phyloP scores from a whole-genome alignment of 306 rosid genomes.

The Rubus idaeus region DNA sequence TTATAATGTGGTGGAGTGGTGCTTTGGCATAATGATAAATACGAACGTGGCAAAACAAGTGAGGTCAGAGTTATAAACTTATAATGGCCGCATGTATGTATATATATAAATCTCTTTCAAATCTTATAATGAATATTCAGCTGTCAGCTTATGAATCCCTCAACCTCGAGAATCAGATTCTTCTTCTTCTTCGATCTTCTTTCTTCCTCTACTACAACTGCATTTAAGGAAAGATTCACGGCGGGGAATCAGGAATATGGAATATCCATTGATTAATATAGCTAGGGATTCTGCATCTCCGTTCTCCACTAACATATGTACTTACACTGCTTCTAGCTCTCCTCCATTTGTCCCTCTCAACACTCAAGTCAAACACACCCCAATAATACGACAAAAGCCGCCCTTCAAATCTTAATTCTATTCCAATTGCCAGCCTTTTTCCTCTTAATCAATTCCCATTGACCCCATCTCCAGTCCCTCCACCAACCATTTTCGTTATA shows the following conservation, averaged over 20 bases:
- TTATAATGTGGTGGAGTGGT: too few species aligned
- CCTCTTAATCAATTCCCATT: neutral
- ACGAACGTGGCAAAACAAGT: neutral
- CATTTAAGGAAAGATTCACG: constrained; percentile 11
- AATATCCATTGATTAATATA: neutral
- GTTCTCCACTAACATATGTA: too few species aligned
- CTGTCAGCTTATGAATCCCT: neutral
- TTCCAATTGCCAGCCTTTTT: neutral
- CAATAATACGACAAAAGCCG: neutral
- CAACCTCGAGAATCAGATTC: neutral
- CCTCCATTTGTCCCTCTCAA: neutral
- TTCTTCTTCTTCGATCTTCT: too few species aligned
- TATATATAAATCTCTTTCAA: too few species aligned
- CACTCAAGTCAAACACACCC: neutral
- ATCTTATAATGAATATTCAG: neutral
- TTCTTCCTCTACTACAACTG: neutral
- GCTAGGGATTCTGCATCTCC: too few species aligned
- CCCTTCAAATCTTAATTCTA: neutral
- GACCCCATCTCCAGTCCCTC: neutral
- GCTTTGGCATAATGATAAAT: too few species aligned
- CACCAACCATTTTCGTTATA: neutral
- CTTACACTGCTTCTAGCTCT: too few species aligned
- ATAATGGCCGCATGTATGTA: too few species aligned
- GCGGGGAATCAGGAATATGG: neutral
- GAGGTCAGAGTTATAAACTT: neutral